Evolutionary conservation across 2,329 filamentous ascomycete species (phyloP), one percentile per base, ranked within the genome.

Genomic region (Claviceps pazoutovae): DNA sequence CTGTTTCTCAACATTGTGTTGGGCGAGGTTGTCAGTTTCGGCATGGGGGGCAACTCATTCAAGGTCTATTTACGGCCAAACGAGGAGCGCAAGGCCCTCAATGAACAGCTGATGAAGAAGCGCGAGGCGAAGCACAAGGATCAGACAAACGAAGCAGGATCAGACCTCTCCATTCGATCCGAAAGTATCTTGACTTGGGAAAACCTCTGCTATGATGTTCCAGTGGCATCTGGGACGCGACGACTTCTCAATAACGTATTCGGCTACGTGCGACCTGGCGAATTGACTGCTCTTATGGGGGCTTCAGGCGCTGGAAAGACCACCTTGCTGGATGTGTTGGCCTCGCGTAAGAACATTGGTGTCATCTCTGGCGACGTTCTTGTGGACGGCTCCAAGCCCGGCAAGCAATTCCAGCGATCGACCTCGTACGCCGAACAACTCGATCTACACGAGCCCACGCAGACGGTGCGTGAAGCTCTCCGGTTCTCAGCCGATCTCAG

Each of bases 251-350:
- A 74, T 61, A 68, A 72, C 42, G 69, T 80, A 1, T 76, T 70
- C 52, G 89, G 83, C 2, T 91, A 83, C 58, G 85, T 89, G 49
- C 81, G 83, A 55, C 86, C 86, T 1, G 86, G 87, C 38, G 79
- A 84, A 59, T 73, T 91, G 9, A 90, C 85, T 3, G 86, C 86
- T 2, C 71, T 93, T 1, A 89, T 93, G 84, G 87, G 87, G 41
- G 82, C 83, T 6, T 88, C 84, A 5, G 86, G 86, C n/a, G 88
- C 88, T 4, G 88, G 88, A 48, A 95, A 95, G 69, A 93, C 88
- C 0, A 94, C 88, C 0, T 71, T 94, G 0, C 71, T 95, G 2
- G 86, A 95, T 60, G 86, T 91, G 1, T 71, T 94, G 38, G 78
- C 78, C 0, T 64, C 72, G 1, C 70, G 79, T 39, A 81, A 80